Conservation (phyloP, 1,139 yeast species). For the Magnusiomyces tetraspermus region DNA sequence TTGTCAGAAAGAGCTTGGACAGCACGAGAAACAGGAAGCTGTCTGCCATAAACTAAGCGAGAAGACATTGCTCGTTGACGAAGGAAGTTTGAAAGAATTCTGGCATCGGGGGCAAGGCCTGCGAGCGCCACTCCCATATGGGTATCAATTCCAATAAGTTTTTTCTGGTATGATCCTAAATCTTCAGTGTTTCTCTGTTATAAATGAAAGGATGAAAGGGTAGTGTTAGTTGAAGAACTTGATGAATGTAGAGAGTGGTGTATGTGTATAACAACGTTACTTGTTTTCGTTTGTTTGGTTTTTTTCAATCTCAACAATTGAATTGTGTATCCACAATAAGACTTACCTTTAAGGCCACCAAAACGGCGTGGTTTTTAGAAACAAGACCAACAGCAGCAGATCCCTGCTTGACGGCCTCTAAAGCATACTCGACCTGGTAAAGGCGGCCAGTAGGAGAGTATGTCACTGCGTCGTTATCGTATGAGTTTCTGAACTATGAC, state of each 20-base stretch:
- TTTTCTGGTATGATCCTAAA: conserved; percentile 91
- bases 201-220: not conserved
- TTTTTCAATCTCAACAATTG: too few species aligned
- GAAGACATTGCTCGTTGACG: conserved; percentile 90
- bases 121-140: conserved; percentile 94
- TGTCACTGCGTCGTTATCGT: conserved; percentile 96
- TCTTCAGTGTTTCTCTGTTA: conserved; percentile 81
- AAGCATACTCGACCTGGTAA: conserved; percentile 90
- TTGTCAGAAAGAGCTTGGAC: conserved; percentile 85
- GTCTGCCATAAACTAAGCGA: conserved; percentile 75
- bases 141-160: conserved; percentile 80
- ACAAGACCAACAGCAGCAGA: conserved; percentile 93
- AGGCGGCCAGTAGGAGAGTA: conserved; percentile 96
- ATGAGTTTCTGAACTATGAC: conserved; percentile 80
- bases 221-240: not conserved
- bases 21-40: conserved; percentile 78
- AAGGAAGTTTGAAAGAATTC: conserved; percentile 78
- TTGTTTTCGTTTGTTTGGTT: too few species aligned
- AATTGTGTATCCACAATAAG: too few species aligned
- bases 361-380: conserved; percentile 75
- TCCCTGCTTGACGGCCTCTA: conserved; percentile 97
- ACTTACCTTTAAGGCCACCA: conserved; percentile 69
- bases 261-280: not conserved
- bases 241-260: not conserved
- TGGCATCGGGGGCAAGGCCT: conserved; percentile 96